Percentiles rank a stretch among this genome's conserved stretches.
Conservation (phyloP, 1,284 basidiomycete genomes). For the Boletus nobilissimus region DNA sequence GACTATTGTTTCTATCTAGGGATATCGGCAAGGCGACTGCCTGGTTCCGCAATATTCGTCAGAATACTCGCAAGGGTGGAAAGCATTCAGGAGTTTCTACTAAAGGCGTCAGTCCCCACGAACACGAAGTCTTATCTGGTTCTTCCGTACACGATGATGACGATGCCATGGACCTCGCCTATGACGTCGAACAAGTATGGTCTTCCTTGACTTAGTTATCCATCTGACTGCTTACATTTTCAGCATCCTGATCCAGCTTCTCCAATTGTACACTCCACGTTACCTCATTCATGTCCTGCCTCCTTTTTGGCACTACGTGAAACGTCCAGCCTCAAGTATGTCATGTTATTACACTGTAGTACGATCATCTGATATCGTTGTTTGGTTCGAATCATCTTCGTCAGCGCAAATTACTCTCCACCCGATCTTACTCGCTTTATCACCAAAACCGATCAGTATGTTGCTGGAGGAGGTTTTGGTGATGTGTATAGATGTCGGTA, state of each 20-base stretch:
- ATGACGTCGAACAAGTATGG: conserved; percentile 29
- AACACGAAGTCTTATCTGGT: conserved; percentile 62
- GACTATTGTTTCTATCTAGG: conserved; percentile 56
- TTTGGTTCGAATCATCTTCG: not conserved
- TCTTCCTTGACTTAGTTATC: no score
- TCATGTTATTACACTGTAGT: no score
- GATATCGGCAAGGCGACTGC: conserved; percentile 85
- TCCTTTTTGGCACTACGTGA: no score
- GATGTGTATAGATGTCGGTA: conserved; percentile 33
- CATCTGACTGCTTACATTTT: no score
- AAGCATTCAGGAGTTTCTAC: conserved; percentile 57
- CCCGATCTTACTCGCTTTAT: conserved; percentile 29
- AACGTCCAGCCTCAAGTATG: no score
- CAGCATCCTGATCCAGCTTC: no score
- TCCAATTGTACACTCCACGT: no score
- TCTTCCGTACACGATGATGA: conserved; percentile 57
- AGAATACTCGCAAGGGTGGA: conserved; percentile 73
- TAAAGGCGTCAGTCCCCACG: conserved; percentile 54
- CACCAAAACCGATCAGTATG: conserved; percentile 3
- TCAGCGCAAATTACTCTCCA: not conserved
- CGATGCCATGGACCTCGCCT: conserved; percentile 55
- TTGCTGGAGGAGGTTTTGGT: conserved; percentile 25
- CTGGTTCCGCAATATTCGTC: conserved; percentile 84
- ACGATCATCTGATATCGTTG: no score
- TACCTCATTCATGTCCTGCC: no score